Evolutionary conservation across 805 yeast genomes (phyloP).

Genomic region (Candida berthetii): DNA sequence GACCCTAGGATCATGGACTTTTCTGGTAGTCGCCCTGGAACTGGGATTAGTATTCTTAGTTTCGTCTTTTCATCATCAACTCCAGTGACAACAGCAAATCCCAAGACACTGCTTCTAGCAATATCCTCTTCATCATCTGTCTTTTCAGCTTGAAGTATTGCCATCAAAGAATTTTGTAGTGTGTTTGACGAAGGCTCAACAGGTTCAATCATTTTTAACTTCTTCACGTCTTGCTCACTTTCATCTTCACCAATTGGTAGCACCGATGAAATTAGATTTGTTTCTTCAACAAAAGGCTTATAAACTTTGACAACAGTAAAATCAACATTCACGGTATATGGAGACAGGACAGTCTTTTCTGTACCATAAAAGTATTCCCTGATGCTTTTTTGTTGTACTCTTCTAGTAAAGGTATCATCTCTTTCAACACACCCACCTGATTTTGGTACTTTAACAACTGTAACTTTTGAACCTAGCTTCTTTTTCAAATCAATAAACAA

Average conservation of each 20-base stretch:
- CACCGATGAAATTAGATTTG: constrained; percentile 14
- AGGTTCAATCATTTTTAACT: constrained; percentile 17
- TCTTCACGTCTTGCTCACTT: constrained; percentile 19
- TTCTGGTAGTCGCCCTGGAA: constrained; percentile 80
- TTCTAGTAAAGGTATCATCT: constrained; percentile 64
- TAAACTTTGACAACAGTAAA: constrained; percentile 54
- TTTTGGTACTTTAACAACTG: constrained; percentile 51
- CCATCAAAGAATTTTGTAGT: constrained; percentile 73
- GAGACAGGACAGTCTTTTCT: constrained; percentile 60
- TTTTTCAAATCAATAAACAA: constrained; percentile 56
- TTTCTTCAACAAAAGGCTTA: constrained; percentile 34
- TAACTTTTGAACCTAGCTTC: constrained; percentile 33
- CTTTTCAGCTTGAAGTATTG: constrained; percentile 46
- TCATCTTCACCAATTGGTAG: constrained; percentile 21
- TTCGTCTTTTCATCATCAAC: constrained; percentile 72
- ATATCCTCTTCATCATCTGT: constrained; percentile 42
- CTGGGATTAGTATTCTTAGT: constrained; percentile 72
- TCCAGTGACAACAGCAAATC: constrained; percentile 53
- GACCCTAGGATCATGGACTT: constrained; percentile 70
- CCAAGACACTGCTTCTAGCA: constrained; percentile 55
- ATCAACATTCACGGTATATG: constrained; percentile 77
- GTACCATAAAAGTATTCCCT: constrained; percentile 89
- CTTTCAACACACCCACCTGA: constrained; percentile 75
- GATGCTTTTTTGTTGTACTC: constrained; percentile 68
- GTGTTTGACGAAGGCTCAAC: constrained; percentile 44